These are phyloP conservation scores for Tulasnella sp. DNA, from an alignment of 768 basidiomycete genomes.

Conservation along the genomic window DNA sequence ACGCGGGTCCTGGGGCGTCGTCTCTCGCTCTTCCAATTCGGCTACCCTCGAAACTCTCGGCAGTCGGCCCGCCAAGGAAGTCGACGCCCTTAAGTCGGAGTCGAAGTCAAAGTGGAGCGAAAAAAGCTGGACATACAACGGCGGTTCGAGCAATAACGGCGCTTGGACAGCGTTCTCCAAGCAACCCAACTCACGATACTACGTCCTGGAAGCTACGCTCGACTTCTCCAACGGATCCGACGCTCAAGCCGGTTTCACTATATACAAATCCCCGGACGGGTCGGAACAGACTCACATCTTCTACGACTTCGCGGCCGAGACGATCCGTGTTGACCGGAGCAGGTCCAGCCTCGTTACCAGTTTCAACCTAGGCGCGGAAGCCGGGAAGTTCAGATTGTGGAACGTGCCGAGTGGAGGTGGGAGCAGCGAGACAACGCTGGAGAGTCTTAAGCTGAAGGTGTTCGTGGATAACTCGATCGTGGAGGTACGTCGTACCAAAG, in stretches of 20 bases:
- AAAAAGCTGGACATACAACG: background rate
- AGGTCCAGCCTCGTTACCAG: background rate
- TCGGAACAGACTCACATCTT: background rate
- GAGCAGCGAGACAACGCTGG: background rate
- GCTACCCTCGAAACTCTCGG: constrained; percentile 1
- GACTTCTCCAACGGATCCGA: background rate
- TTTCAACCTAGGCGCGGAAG: background rate
- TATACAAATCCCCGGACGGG: background rate
- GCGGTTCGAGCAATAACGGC: background rate
- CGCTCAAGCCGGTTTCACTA: background rate
- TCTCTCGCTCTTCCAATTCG: background rate
- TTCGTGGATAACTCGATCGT: background rate
- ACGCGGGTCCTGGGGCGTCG: background rate
- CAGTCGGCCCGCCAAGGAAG: background rate
- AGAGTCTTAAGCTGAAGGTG: background rate
- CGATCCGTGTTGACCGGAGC: background rate
- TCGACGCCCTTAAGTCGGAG: background rate
- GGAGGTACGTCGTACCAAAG: background rate
- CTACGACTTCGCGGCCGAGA: constrained; percentile 1
- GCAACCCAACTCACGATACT: background rate
- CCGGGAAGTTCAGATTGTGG: background rate
- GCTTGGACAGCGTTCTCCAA: background rate
- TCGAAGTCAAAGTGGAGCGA: background rate
- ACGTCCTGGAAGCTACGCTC: background rate
- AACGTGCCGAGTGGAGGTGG: background rate